These are phyloP conservation scores for Oropetium thomaeum DNA, from an alignment of 176 grass and related monocot genomes.

Conservation along the genomic window DNA sequence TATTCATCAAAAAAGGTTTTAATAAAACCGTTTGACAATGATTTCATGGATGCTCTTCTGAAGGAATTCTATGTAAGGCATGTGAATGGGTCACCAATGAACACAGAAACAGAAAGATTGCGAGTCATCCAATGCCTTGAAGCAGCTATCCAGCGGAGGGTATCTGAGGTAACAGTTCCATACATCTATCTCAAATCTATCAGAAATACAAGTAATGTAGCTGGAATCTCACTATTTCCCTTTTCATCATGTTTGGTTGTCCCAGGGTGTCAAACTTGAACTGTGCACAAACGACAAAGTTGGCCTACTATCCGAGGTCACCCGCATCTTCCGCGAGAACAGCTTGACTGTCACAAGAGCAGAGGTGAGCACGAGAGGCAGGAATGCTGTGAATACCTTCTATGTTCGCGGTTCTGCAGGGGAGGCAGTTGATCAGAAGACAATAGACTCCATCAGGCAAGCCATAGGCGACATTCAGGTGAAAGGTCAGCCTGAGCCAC, in stretches of 20 bases:
- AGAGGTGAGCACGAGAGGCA: slow-evolving; percentile 64
- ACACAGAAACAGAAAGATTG: slow-evolving; percentile 64
- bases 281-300: slow-evolving; percentile 68
- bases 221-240: not conserved
- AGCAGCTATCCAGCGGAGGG: slow-evolving; percentile 73
- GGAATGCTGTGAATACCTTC: slow-evolving; percentile 70
- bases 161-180: slow-evolving; percentile 60
- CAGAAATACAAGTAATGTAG: not conserved
- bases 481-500: slow-evolving; percentile 50
- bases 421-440: slow-evolving; percentile 60
- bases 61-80: slow-evolving; percentile 90
- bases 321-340: slow-evolving; percentile 84
- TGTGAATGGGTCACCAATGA: slow-evolving; percentile 64
- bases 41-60: not conserved
- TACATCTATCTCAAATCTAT: slow-evolving; percentile 12
- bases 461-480: slow-evolving; percentile 73
- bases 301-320: slow-evolving; percentile 71
- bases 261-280: slow-evolving; percentile 76
- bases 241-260: not conserved
- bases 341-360: slow-evolving; percentile 73
- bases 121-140: slow-evolving; percentile 74
- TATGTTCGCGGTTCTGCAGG: slow-evolving; percentile 58
- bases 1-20: slow-evolving; percentile 6
- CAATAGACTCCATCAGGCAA: slow-evolving; percentile 68
- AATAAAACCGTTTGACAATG: slow-evolving; percentile 9